Base-by-base conservation (phyloP, 169 alveolate species). In the Plasmodium vinckei region DNA sequence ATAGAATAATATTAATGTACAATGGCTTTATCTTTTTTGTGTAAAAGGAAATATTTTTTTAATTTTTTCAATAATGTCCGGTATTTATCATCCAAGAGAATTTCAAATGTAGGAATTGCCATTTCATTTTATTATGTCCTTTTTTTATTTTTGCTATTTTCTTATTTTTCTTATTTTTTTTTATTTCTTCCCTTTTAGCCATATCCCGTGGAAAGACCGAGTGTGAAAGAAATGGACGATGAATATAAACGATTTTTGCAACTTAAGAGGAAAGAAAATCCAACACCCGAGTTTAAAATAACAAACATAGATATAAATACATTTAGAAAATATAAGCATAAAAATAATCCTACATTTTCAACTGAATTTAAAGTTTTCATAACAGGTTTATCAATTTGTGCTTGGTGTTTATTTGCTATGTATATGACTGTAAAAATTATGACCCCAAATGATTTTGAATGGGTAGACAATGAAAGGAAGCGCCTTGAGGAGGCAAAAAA, bases 381-480 rank as follows among this genome's bases (percentile, higher is more conserved):
- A 56, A 61, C 91, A 77, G 96, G 94, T 17, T 51, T 92, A 44
- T 91, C 91, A 39, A 60, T 93, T 87, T 53, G 88, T 53, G 87
- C 79, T 46, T 93, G 96, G 96, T 92, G 95, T 60, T 65, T 92
- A 47, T 72, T 92, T 84, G 96, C 96, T 13, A 68, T 77, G 70
- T 92, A 87, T 68, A 49, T 93, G 77, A 92, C 95, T 21, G 79
- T 84, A 17, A 79, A 90, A 56, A 72, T 93, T 27, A 92, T 93
- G 95, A 70, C 91, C 19, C 96, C 96, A 13, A 95, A 93, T 61
- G 93, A 87, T 60, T 93, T 92, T 69, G 94, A 91, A n/a, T 93
- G 96, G 96, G 94, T 93, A 6, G 96, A 93, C 42, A 77, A 79
- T 51, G 96, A 93, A 51, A 92, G 95, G 25, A 73, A 73, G 72